A percentile compares a stretch with the other conserved stretches of the same genome.
Conservation (phyloP, 2,329 filamentous ascomycete species). For the Phialocephala sp. region DNA sequence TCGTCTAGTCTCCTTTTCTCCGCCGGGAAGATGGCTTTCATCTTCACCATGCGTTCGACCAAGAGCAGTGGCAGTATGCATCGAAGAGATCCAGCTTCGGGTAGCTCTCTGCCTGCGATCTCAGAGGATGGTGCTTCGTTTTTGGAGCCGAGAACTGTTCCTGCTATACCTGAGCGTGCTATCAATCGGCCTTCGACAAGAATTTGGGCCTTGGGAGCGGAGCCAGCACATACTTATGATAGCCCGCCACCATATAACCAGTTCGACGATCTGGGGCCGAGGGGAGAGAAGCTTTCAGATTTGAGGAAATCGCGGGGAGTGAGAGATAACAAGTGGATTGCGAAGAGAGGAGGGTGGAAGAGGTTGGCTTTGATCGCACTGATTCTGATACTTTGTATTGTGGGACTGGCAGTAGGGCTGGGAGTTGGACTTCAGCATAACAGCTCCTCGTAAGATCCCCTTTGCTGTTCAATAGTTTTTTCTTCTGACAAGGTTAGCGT, state of each 20-base stretch:
- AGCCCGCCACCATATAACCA: conserved; percentile 38
- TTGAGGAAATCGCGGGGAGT: conserved; percentile 30
- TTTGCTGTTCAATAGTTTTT: neutral
- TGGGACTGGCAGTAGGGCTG: conserved; percentile 43
- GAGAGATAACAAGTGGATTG: conserved; percentile 38
- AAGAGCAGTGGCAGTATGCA: conserved; percentile 22
- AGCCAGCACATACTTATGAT: conserved; percentile 26
- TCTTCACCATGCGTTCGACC: conserved; percentile 31
- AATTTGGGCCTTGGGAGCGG: conserved; percentile 26
- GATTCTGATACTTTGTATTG: conserved; percentile 33
- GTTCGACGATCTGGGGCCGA: conserved; percentile 19
- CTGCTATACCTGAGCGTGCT: conserved; percentile 34
- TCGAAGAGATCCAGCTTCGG: conserved; percentile 22
- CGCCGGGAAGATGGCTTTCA: conserved; percentile 31
- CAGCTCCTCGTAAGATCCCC: conserved; percentile 23
- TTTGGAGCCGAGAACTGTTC: conserved; percentile 20
- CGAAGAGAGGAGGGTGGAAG: conserved; percentile 43
- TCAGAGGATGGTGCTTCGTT: conserved; percentile 31
- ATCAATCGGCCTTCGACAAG: conserved; percentile 30
- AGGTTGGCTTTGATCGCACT: conserved; percentile 38
- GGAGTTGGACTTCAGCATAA: conserved; percentile 39
- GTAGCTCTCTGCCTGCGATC: conserved; percentile 30
- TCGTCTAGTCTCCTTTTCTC: conserved; percentile 15
- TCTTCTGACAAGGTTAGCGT: conserved; percentile 10
- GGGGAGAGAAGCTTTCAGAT: conserved; percentile 33